Evolutionary conservation across 768 basidiomycete genomes (phyloP).

Genomic region (Boletales sp.): DNA sequence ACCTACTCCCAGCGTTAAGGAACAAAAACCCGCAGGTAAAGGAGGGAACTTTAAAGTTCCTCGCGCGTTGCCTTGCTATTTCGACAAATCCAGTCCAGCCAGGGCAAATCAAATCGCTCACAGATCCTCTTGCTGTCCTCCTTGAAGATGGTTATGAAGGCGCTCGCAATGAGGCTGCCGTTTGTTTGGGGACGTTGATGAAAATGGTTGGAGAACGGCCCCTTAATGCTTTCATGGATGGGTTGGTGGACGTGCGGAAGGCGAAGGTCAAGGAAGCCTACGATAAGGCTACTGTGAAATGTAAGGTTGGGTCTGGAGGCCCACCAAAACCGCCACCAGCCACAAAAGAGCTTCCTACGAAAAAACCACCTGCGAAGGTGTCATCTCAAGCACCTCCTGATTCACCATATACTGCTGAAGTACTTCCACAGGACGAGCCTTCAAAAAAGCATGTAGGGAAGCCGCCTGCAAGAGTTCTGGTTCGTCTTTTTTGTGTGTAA

Average conservation of each 20-base stretch:
- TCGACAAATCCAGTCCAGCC: constrained; percentile 69
- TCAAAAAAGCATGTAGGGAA: constrained; percentile 49
- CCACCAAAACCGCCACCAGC: constrained; percentile 39
- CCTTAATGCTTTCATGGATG: constrained; percentile 82
- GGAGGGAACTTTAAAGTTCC: constrained; percentile 85
- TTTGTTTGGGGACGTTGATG: constrained; percentile 85
- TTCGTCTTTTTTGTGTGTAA: constrained; percentile 14
- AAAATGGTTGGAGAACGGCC: constrained; percentile 95
- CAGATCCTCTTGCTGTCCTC: constrained; percentile 69
- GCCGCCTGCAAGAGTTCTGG: constrained; percentile 46
- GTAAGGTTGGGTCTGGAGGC: constrained; percentile 60
- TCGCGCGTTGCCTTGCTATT: constrained; percentile 70
- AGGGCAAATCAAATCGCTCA: constrained; percentile 75
- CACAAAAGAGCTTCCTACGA: constrained; percentile 35
- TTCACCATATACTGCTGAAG: constrained; percentile 15
- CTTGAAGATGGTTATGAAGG: constrained; percentile 89
- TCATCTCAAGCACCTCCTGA: constrained; percentile 11
- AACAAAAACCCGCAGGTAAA: constrained; percentile 98
- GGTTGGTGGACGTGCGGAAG: constrained; percentile 82
- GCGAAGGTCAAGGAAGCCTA: constrained; percentile 92
- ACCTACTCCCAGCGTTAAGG: constrained; percentile 70
- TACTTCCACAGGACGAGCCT: constrained; percentile 27
- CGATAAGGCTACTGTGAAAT: constrained; percentile 90
- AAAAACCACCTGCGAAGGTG: constrained; percentile 35
- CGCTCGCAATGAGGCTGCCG: constrained; percentile 87